Evolutionary conservation across 2,329 filamentous ascomycete species (phyloP).

Genomic region (Apiospora pterosperma): DNA sequence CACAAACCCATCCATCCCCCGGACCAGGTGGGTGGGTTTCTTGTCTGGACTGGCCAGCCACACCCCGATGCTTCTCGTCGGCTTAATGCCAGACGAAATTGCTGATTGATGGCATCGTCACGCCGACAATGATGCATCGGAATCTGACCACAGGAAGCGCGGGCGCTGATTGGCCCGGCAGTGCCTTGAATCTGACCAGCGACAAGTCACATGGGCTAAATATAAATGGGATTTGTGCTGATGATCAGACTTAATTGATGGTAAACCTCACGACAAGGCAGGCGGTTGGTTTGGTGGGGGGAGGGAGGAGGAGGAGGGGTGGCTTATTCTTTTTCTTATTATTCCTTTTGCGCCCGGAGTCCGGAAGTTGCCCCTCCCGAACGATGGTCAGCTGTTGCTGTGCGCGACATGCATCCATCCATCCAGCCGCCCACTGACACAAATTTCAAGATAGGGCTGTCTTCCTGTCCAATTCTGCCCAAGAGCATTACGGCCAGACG

Average conservation of each 20-base stretch:
- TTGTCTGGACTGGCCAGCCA: background rate
- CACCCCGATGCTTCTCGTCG: background rate
- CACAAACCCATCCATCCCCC: too few species aligned
- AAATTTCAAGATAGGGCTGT: background rate
- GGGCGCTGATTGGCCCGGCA: background rate
- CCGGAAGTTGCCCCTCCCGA: background rate
- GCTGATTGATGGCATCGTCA: background rate
- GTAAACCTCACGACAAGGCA: too few species aligned
- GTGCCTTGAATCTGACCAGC: background rate
- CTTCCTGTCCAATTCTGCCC: too few species aligned
- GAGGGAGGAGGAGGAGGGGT: background rate
- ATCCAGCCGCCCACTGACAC: background rate
- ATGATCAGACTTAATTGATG: background rate
- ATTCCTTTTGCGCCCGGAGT: background rate
- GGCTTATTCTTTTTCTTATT: background rate
- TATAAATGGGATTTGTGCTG: background rate
- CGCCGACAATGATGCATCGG: background rate
- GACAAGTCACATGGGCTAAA: slow-evolving; percentile 2
- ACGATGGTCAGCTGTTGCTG: background rate
- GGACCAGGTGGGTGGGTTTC: background rate
- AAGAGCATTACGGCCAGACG: too few species aligned
- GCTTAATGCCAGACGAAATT: background rate
- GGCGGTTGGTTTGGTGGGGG: background rate
- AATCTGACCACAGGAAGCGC: background rate
- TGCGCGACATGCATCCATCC: too few species aligned